Evolutionary conservation across 768 basidiomycete species (phyloP).

Genomic region (Trametes cinnabarina): DNA sequence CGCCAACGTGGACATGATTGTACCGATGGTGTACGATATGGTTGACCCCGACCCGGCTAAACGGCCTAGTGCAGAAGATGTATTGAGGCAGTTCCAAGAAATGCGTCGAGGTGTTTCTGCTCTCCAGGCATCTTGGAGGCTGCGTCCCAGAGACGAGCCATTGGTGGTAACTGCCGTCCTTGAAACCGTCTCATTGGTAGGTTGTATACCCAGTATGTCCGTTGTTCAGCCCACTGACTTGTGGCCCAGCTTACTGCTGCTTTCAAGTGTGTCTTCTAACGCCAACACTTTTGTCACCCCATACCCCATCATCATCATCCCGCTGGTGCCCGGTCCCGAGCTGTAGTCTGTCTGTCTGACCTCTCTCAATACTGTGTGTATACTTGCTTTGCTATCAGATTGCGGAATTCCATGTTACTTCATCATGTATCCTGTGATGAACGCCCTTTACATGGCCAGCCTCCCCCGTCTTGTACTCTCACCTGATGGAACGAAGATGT

Average conservation of each 20-base stretch:
- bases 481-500: too few species aligned
- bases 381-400: too few species aligned
- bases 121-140: neutral
- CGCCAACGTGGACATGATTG: slow-evolving; percentile 4
- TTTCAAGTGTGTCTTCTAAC: neutral
- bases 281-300: too few species aligned
- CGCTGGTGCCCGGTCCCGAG: too few species aligned
- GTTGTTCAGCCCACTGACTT: neutral
- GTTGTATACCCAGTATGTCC: neutral
- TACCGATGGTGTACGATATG: neutral
- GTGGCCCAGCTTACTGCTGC: neutral
- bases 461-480: too few species aligned
- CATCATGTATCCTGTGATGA: too few species aligned
- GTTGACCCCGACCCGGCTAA: neutral
- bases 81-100: neutral
- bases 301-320: too few species aligned
- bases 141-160: neutral
- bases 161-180: neutral
- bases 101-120: neutral
- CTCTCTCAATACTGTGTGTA: too few species aligned
- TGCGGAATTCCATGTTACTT: too few species aligned
- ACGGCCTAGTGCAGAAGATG: slow-evolving; percentile 8
- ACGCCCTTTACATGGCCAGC: too few species aligned
- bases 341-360: too few species aligned
- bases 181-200: neutral